phyloP scores from a whole-genome alignment of 164 flowering plant species.

The Berberis thunbergii region DNA sequence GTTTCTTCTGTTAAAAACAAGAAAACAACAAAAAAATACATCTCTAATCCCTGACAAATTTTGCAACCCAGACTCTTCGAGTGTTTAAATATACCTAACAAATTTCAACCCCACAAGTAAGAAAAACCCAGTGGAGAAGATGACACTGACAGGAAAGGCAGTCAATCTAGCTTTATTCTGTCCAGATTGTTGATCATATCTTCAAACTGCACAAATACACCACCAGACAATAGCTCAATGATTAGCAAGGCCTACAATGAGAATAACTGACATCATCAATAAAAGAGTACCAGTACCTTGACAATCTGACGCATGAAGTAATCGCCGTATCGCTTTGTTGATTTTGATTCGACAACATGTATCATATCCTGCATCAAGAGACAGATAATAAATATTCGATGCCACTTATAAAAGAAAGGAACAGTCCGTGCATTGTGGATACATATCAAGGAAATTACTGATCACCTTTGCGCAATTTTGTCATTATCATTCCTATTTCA shows the following conservation, averaged over 20 bases:
- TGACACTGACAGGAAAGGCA: too few relatives aligned
- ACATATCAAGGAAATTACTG: too few relatives aligned
- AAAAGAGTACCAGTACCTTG: constrained; percentile 40
- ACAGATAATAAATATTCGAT: neutral
- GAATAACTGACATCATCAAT: neutral
- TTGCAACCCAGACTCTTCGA: too few relatives aligned
- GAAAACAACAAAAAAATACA: too few relatives aligned
- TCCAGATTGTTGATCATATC: too few relatives aligned
- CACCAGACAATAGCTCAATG: neutral
- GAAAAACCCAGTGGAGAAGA: too few relatives aligned
- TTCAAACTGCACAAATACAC: neutral
- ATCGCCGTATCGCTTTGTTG: constrained; percentile 76
- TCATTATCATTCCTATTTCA: too few relatives aligned
- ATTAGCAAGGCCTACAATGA: neutral
- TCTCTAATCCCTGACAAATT: too few relatives aligned
- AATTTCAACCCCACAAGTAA: too few relatives aligned
- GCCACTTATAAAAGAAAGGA: neutral
- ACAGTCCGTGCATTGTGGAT: neutral
- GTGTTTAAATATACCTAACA: too few relatives aligned
- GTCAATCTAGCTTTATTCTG: neutral
- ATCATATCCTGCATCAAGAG: constrained; percentile 58
- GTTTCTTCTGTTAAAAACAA: too few relatives aligned
- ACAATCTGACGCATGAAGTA: constrained; percentile 86
- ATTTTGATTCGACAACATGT: constrained; percentile 67
- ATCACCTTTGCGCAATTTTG: too few relatives aligned